Conservation (phyloP, 345 rosid species). For the Aethionema arabicum region DNA sequence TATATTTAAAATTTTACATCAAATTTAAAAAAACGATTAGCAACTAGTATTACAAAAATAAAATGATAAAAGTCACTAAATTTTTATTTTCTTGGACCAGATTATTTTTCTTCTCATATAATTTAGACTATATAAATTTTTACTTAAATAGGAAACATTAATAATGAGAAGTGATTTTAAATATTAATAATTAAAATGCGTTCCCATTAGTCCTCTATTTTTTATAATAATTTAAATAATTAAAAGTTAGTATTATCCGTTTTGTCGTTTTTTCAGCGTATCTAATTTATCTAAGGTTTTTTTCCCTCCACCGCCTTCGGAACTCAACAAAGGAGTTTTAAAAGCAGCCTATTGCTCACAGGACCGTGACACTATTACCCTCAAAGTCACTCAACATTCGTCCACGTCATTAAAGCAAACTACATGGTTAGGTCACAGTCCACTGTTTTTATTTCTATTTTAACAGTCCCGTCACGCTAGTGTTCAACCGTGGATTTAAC, state of each 20-base stretch:
- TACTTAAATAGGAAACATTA: not conserved
- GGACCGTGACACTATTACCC: conserved; percentile 16
- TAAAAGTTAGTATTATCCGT: conserved; percentile 6
- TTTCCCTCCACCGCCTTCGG: conserved; percentile 36
- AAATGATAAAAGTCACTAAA: not conserved
- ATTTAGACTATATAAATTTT: not conserved
- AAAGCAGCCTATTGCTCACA: conserved; percentile 21
- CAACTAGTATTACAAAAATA: not conserved
- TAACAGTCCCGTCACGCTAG: conserved; percentile 16
- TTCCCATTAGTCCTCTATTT: conserved; percentile 9
- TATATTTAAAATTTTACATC: not conserved
- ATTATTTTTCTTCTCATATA: no score
- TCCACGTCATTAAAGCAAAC: conserved; percentile 9
- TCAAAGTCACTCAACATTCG: not conserved
- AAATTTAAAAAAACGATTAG: not conserved
- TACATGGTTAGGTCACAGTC: not conserved
- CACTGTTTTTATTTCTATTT: not conserved
- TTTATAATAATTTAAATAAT: not conserved
- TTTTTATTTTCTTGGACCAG: not conserved
- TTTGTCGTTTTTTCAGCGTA: conserved; percentile 31
- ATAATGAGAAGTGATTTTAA: not conserved
- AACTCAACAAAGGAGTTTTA: conserved; percentile 22
- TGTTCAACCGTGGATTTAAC: conserved; percentile 4
- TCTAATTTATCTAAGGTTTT: conserved; percentile 5
- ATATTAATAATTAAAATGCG: not conserved